phyloP scores from a whole-genome alignment of 768 basidiomycete species.

The Tulasnella sp. region DNA sequence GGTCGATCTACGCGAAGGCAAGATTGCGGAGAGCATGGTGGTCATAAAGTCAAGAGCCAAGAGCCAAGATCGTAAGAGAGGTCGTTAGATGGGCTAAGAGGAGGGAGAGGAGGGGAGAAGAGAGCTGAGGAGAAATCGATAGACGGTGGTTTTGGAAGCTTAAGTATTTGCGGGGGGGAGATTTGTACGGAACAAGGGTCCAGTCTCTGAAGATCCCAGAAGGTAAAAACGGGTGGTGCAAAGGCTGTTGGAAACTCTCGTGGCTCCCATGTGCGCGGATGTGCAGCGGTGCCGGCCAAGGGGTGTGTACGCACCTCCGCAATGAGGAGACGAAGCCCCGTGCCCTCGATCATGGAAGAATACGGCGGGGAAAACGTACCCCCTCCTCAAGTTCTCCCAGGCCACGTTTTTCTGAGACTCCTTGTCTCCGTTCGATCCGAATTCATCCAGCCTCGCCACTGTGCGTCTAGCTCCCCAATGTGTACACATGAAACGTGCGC shows the following conservation, averaged over 20 bases:
- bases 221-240: neutral
- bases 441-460: neutral
- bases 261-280: neutral
- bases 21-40: slow-evolving; percentile 1
- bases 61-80: neutral
- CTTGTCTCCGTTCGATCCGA: neutral
- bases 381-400: neutral
- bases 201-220: neutral
- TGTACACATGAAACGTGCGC: neutral
- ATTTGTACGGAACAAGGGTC: neutral
- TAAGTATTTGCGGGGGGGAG: neutral
- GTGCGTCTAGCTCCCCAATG: neutral
- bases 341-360: neutral
- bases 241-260: neutral
- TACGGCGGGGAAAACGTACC: neutral
- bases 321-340: neutral
- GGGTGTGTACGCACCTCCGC: neutral
- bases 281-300: neutral
- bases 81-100: neutral
- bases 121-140: neutral
- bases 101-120: neutral
- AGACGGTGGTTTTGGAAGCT: neutral
- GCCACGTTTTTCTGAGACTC: neutral
- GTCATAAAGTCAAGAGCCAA: neutral
- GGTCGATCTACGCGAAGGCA: neutral